Percentiles rank a stretch among this genome's conserved stretches.
Conservation (phyloP, 371 early-diverging fungal genomes). For the Cokeromyces recurvatus region DNA sequence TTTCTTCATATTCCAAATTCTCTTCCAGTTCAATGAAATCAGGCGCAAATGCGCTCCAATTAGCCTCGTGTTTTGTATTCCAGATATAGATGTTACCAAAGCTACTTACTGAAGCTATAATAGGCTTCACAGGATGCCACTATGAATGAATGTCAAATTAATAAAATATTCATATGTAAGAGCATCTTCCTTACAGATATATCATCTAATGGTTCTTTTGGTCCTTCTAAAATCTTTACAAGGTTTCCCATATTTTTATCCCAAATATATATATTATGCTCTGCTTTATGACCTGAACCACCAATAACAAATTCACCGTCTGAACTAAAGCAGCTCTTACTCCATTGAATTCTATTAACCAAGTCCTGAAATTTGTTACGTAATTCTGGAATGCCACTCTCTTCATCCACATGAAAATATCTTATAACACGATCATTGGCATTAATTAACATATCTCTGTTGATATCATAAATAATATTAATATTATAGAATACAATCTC, state of each 20-base stretch:
- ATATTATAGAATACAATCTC: no score
- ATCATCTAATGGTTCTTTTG: slow-evolving; percentile 83
- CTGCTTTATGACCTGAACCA: slow-evolving; percentile 73
- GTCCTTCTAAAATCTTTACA: slow-evolving; percentile 89
- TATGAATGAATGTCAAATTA: slow-evolving; percentile 11
- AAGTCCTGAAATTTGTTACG: slow-evolving; percentile 81
- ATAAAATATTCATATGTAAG: neutral
- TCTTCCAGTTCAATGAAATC: slow-evolving; percentile 89
- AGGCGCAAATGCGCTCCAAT: slow-evolving; percentile 93
- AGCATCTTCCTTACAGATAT: slow-evolving; percentile 52
- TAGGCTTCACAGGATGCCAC: slow-evolving; percentile 89
- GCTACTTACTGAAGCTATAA: slow-evolving; percentile 78
- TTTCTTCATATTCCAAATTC: slow-evolving; percentile 87
- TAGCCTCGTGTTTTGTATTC: slow-evolving; percentile 79
- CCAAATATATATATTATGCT: slow-evolving; percentile 93
- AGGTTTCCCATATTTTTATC: slow-evolving; percentile 75
- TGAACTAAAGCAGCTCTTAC: slow-evolving; percentile 73
- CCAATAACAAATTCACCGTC: slow-evolving; percentile 87
- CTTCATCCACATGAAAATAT: slow-evolving; percentile 45
- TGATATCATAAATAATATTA: no score
- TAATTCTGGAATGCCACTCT: slow-evolving; percentile 43
- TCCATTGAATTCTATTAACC: slow-evolving; percentile 87
- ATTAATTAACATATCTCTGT: slow-evolving; percentile 73
- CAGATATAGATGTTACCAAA: slow-evolving; percentile 84
- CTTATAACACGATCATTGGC: slow-evolving; percentile 72